Evolutionary conservation across 345 rosid genomes (phyloP).

Genomic region (Melastoma malabathricum): DNA sequence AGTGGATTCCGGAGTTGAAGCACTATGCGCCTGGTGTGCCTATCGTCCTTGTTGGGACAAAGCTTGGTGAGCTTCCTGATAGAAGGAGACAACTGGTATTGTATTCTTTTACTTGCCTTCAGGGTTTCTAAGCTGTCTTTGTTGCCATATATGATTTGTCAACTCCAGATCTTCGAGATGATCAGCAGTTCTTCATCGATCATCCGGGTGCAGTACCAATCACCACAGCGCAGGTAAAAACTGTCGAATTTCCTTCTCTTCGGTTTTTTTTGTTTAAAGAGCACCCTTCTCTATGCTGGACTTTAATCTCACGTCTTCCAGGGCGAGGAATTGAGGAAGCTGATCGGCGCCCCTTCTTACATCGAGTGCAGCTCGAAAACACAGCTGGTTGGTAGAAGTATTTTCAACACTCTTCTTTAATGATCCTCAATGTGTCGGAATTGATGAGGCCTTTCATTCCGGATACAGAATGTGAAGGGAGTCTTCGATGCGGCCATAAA

Average conservation of each 20-base stretch:
- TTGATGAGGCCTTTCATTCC: no score
- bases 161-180: slow-evolving; percentile 78
- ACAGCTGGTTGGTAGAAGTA: slow-evolving; percentile 13
- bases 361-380: slow-evolving; percentile 92
- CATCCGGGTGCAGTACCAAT: slow-evolving; percentile 95
- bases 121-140: not conserved
- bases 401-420: not conserved
- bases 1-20: slow-evolving; percentile 95
- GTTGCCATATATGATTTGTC: not conserved
- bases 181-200: slow-evolving; percentile 71
- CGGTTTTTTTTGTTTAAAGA: not conserved
- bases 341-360: slow-evolving; percentile 75
- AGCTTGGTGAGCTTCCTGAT: slow-evolving; percentile 40
- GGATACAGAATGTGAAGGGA: slow-evolving; percentile 64
- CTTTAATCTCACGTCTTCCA: slow-evolving; percentile 9
- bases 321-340: slow-evolving; percentile 95
- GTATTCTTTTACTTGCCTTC: not conserved
- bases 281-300: not conserved
- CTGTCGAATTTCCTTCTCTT: not conserved
- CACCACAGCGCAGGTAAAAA: slow-evolving; percentile 49
- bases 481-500: slow-evolving; percentile 78
- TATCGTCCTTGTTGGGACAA: slow-evolving; percentile 77
- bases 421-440: no score
- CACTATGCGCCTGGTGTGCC: slow-evolving; percentile 91
- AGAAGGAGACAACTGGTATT: not conserved